These are phyloP conservation scores for Emiliania huxleyi DNA, from an alignment of 78 protist genomes.

Conservation along the genomic window DNA sequence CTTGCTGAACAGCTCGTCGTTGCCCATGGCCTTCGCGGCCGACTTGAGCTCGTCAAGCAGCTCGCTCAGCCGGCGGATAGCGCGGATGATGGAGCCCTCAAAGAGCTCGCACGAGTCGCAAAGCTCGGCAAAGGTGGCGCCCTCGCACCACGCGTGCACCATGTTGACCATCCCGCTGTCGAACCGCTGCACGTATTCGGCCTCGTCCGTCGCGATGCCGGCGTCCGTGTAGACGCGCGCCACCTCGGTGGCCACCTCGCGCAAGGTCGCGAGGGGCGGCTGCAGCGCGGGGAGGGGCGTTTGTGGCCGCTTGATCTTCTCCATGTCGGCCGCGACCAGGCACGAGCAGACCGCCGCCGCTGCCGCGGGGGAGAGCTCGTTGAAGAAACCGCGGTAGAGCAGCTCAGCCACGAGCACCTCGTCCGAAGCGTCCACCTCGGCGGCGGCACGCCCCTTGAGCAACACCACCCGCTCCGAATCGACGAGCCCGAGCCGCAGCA, in stretches of 20 bases:
- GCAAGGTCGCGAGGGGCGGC: background rate
- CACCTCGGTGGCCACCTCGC: slow-evolving; percentile 73
- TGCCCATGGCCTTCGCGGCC: slow-evolving; percentile 92
- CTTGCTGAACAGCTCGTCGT: slow-evolving; percentile 78
- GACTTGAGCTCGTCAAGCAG: slow-evolving; percentile 80
- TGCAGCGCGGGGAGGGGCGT: background rate
- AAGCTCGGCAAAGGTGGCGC: slow-evolving; percentile 82
- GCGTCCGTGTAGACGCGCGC: slow-evolving; percentile 77
- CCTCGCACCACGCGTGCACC: slow-evolving; percentile 70
- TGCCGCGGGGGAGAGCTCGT: slow-evolving; percentile 21
- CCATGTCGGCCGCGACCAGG: slow-evolving; percentile 2
- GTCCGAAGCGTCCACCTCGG: slow-evolving; percentile 48
- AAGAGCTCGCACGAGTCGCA: slow-evolving; percentile 80
- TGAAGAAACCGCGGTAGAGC: slow-evolving; percentile 48
- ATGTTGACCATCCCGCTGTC: slow-evolving; percentile 77
- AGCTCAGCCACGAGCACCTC: slow-evolving; percentile 61
- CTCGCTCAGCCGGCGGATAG: slow-evolving; percentile 84
- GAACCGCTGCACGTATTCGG: slow-evolving; percentile 65
- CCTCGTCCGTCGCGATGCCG: slow-evolving; percentile 70
- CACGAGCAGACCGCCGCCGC: slow-evolving; percentile 28
- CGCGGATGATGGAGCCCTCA: slow-evolving; percentile 90
- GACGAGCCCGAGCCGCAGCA: slow-evolving; percentile 33
- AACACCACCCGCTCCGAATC: slow-evolving; percentile 30
- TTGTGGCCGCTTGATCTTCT: background rate
- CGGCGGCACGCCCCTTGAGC: slow-evolving; percentile 61